Evolutionary conservation across 2,329 filamentous ascomycete genomes (phyloP), one percentile per base, ranked within the genome.

Genomic region (Colletotrichum spaethianum): DNA sequence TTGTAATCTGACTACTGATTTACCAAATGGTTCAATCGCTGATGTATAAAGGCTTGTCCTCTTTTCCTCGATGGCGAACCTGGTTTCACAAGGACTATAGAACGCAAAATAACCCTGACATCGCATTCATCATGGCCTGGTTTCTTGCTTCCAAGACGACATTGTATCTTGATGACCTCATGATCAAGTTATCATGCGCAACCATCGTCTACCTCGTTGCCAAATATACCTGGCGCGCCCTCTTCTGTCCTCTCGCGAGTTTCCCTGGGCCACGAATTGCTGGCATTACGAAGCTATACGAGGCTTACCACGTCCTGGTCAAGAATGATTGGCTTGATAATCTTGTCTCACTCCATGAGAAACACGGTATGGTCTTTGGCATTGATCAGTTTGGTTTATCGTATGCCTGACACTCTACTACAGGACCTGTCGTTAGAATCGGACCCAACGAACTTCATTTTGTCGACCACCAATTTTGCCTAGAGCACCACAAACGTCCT

Each of bases 371-470:
- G 44, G 1, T 28, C 38, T 59, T 42, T 20, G 8, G 14, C 14
- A 1, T 28, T 14, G 31, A 40, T 5, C 7, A 6, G n/a, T 16
- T 28, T 28, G 12, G 3, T n/a, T 26, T 28, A 9, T 14, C 2
- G 18, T 1, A 26, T 53, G 1, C 3, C n/a, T 20, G 56, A 62
- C 16, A 55, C 23, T 33, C 20, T 14, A 40, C n/a, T 1, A 5
- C 14, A 75, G 72, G 72, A 3, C 73, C 73, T 18, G 57, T 75
- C 9, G 67, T 75, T 7, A 42, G 71, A 14, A 75, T 75, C 4
- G 73, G 73, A 3, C 74, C 74, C 3, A 75, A 73, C 16, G 74
- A 75, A 33, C 26, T 75, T 2, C 74, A 75, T 46, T 75, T 73
- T 38, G 31, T 50, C 28, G 73, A 75, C 28, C 71, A 75, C 53